Percentiles rank a stretch among this genome's conserved stretches.
These are phyloP conservation scores for Kwoniella europaea DNA, from an alignment of 768 basidiomycete genomes.

Conservation along the genomic window DNA sequence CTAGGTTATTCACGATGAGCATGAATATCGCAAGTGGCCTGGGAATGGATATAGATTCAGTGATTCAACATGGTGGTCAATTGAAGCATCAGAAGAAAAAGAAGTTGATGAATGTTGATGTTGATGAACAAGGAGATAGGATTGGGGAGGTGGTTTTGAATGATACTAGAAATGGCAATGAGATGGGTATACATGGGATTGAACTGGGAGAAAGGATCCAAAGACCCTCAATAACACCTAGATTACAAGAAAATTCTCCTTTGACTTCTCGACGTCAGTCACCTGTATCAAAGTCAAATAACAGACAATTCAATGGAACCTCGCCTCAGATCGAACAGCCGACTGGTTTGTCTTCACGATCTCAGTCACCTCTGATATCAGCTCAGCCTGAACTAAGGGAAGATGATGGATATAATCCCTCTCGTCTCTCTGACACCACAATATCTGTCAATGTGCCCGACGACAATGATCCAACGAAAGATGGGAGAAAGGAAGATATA, in stretches of 20 bases:
- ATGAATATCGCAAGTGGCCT: constrained; percentile 21
- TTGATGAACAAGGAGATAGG: not conserved
- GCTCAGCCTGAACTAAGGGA: no score
- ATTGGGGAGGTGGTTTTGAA: not conserved
- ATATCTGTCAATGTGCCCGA: no score
- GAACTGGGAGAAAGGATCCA: constrained; percentile 16
- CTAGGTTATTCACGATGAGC: constrained; percentile 36
- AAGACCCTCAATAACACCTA: not conserved
- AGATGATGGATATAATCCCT: no score
- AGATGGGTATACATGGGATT: not conserved
- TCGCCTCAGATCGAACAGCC: no score
- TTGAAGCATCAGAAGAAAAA: not conserved
- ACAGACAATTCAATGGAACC: no score
- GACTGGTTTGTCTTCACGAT: no score
- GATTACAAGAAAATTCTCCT: not conserved
- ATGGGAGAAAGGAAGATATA: not conserved
- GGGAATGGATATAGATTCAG: constrained; percentile 14
- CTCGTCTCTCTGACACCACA: no score
- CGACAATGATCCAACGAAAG: not conserved
- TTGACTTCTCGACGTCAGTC: not conserved
- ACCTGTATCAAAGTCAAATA: no score
- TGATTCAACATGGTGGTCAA: constrained; percentile 4
- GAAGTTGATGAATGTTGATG: not conserved
- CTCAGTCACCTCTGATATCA: no score
- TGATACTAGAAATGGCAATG: not conserved